Percentiles rank a stretch among this genome's conserved stretches.
Evolutionary conservation across 257 asterid genomes (phyloP).

Genomic region (Jacaranda copaia): DNA sequence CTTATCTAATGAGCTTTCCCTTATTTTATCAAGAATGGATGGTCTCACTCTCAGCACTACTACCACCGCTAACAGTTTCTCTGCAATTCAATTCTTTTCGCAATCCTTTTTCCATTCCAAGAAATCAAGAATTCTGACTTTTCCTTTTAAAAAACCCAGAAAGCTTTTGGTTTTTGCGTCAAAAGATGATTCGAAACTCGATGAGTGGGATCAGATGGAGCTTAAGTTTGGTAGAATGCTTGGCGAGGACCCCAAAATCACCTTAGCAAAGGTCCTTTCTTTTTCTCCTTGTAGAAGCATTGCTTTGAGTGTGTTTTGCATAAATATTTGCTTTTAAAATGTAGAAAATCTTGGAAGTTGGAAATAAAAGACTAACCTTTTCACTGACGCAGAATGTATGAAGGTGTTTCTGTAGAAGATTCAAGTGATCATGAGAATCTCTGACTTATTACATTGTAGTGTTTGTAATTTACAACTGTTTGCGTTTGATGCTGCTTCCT

Average conservation of each 20-base stretch:
- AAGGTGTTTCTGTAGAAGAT: neutral
- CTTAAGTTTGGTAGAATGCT: constrained; percentile 89
- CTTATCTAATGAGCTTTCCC: constrained; percentile 45
- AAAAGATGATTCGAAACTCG: constrained; percentile 71
- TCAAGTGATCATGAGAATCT: constrained; percentile 12
- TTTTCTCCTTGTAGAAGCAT: neutral
- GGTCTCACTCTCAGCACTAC: constrained; percentile 55
- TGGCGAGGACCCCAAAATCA: constrained; percentile 96
- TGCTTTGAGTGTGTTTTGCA: neutral
- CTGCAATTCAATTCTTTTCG: constrained; percentile 48
- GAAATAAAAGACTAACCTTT: neutral
- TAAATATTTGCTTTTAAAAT: neutral
- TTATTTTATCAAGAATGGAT: constrained; percentile 59
- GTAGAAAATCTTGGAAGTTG: constrained; percentile 3
- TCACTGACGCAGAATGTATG: constrained; percentile 3
- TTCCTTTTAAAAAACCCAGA: constrained; percentile 55
- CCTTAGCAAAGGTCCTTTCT: constrained; percentile 80
- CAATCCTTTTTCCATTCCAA: constrained; percentile 38
- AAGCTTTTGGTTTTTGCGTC: constrained; percentile 64
- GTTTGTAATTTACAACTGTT: neutral
- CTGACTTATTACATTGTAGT: neutral
- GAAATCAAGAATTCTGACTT: constrained; percentile 45
- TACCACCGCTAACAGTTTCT: constrained; percentile 43
- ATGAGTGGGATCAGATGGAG: constrained; percentile 90
- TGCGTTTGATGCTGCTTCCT: neutral